These are phyloP conservation scores for Rhynchospora breviuscula DNA, from an alignment of 176 grass and related monocot genomes.

Conservation along the genomic window DNA sequence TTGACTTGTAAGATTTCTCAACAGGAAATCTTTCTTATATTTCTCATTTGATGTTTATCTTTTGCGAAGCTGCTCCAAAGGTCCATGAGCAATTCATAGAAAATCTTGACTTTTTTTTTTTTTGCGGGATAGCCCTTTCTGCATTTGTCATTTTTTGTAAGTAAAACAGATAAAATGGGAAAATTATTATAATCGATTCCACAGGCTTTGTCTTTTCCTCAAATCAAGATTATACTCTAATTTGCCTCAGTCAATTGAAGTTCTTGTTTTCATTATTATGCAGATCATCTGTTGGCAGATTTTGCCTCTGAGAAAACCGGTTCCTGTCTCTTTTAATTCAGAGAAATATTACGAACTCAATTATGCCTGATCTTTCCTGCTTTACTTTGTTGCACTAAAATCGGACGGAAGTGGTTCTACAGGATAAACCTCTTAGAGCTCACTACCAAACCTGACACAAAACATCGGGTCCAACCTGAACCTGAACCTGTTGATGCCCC, in stretches of 20 bases:
- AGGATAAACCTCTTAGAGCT: constrained; percentile 14
- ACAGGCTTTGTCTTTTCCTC: not conserved
- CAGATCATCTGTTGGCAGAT: constrained; percentile 22
- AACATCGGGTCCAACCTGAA: constrained; percentile 36
- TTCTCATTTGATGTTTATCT: constrained; percentile 5
- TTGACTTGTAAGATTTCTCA: constrained; percentile 12
- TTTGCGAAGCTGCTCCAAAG: constrained; percentile 2
- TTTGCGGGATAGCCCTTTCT: too few species aligned
- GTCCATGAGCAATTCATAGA: constrained; percentile 3
- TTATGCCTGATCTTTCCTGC: constrained; percentile 15
- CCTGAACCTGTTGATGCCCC: constrained; percentile 31
- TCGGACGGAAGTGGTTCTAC: constrained; percentile 34
- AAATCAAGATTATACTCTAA: not conserved
- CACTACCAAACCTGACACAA: constrained; percentile 21
- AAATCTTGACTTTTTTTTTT: not conserved
- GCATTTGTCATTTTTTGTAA: not conserved
- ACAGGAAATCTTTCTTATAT: not conserved
- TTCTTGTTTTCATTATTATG: constrained; percentile 11
- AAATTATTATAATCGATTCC: not conserved
- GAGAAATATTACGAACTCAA: constrained; percentile 33
- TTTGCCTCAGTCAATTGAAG: not conserved
- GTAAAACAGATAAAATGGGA: not conserved
- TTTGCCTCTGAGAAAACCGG: not conserved
- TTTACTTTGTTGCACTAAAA: constrained; percentile 29
- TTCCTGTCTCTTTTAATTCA: not conserved